phyloP scores from a whole-genome alignment of 2,329 filamentous ascomycete species.

The Sporothrix sp. region DNA sequence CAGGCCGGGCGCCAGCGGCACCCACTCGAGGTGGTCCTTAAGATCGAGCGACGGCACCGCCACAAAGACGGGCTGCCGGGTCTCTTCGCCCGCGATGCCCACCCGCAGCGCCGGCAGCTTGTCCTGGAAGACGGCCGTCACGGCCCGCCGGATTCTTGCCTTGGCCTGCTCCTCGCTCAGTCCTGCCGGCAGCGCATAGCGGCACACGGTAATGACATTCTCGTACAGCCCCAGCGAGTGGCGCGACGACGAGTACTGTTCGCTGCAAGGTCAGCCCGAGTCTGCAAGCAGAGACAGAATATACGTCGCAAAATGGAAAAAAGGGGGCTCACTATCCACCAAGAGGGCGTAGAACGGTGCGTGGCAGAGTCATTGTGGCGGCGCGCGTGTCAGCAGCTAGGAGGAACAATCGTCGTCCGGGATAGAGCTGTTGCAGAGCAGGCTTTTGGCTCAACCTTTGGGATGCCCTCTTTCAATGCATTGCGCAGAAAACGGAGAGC shows the following conservation, averaged over 20 bases:
- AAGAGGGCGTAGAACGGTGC: conserved; percentile 10
- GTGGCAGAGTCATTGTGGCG: not conserved
- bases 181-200: conserved; percentile 26
- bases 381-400: not conserved
- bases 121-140: conserved; percentile 33
- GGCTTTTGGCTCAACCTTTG: not conserved
- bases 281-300: not conserved
- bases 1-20: conserved; percentile 10
- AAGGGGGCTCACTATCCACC: conserved; percentile 10
- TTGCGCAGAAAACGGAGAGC: too few species aligned
- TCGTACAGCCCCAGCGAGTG: conserved; percentile 39
- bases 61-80: conserved; percentile 34
- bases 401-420: not conserved
- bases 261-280: conserved; percentile 24
- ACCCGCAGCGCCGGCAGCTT: conserved; percentile 39
- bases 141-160: conserved; percentile 27
- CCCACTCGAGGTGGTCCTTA: conserved; percentile 32
- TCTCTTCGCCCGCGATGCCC: conserved; percentile 37
- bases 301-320: not conserved
- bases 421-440: not conserved
- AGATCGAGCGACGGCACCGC: conserved; percentile 35
- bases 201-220: conserved; percentile 36
- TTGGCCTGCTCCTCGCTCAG: conserved; percentile 9
- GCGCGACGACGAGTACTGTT: conserved; percentile 36
- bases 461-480: not conserved